A percentile compares a stretch with the other conserved stretches of the same genome.
Conservation (phyloP, 345 rosid genomes). For the Ricinus communis region DNA sequence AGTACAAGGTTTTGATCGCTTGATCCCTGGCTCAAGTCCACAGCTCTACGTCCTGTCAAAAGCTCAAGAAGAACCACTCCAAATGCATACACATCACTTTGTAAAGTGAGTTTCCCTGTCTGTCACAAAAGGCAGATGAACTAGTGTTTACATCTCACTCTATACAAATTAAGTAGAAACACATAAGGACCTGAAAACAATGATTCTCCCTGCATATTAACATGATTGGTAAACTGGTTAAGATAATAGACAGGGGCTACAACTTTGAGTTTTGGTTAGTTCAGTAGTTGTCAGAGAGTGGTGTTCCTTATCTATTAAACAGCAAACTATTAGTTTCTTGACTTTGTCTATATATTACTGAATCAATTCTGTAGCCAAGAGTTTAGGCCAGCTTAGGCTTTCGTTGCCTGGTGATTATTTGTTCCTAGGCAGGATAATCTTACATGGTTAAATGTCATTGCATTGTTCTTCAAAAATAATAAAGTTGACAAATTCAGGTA, state of each 20-base stretch:
- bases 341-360: background rate
- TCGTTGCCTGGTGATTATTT: background rate
- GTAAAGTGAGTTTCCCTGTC: conserved; percentile 96
- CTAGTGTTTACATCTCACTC: conserved; percentile 5
- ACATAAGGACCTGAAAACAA: conserved; percentile 4
- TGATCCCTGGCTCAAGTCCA: conserved; percentile 82
- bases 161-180: conserved; percentile 3
- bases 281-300: background rate
- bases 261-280: background rate
- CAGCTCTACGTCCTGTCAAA: conserved; percentile 92
- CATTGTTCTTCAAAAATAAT: background rate
- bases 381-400: background rate
- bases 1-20: conserved; percentile 89
- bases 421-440: background rate
- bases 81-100: conserved; percentile 95
- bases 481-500: background rate
- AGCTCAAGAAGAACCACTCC: conserved; percentile 96
- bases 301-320: background rate
- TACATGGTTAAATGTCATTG: background rate
- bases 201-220: background rate
- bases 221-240: background rate
- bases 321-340: background rate
- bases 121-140: conserved; percentile 29
- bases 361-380: background rate
- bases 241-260: background rate